These are phyloP conservation scores for Russula compacta DNA, from an alignment of 768 basidiomycete genomes.

Conservation along the genomic window DNA sequence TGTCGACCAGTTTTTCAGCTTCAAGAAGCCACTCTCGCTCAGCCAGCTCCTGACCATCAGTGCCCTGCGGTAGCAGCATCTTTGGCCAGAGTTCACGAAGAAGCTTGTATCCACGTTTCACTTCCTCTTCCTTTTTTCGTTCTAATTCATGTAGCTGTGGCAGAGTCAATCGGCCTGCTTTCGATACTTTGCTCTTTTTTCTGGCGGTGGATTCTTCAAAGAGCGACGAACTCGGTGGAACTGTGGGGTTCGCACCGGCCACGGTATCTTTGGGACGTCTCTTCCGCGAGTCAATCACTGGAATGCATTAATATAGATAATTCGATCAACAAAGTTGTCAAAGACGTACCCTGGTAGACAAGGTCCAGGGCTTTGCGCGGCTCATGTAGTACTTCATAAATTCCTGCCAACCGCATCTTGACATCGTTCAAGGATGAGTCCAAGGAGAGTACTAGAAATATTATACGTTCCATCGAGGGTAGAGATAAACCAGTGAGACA, in stretches of 20 bases:
- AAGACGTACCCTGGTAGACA: slow-evolving; percentile 63
- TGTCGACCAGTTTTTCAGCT: slow-evolving; percentile 80
- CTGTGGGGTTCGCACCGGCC: slow-evolving; percentile 19
- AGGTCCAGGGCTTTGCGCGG: slow-evolving; percentile 74
- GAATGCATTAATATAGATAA: background rate
- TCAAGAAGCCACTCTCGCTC: slow-evolving; percentile 71
- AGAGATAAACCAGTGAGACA: slow-evolving; percentile 18
- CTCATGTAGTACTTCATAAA: slow-evolving; percentile 78
- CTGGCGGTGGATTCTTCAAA: slow-evolving; percentile 47
- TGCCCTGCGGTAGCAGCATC: slow-evolving; percentile 36
- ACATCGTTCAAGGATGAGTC: slow-evolving; percentile 74
- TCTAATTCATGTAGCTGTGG: slow-evolving; percentile 37
- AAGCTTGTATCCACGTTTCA: slow-evolving; percentile 46
- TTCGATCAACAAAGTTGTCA: background rate
- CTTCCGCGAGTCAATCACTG: slow-evolving; percentile 33
- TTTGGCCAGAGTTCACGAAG: slow-evolving; percentile 55
- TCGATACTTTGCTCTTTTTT: slow-evolving; percentile 31
- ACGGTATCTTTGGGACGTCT: slow-evolving; percentile 17
- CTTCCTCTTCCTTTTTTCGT: slow-evolving; percentile 43
- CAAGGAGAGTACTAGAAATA: slow-evolving; percentile 50
- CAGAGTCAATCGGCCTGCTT: slow-evolving; percentile 39
- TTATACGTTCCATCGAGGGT: background rate
- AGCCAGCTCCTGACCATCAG: slow-evolving; percentile 38
- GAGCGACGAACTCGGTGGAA: slow-evolving; percentile 38
- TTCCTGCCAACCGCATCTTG: slow-evolving; percentile 84